Evolutionary conservation across 495 filamentous ascomycete species (phyloP), one percentile per base, ranked within the genome.

Genomic region (Immersiella caudata): DNA sequence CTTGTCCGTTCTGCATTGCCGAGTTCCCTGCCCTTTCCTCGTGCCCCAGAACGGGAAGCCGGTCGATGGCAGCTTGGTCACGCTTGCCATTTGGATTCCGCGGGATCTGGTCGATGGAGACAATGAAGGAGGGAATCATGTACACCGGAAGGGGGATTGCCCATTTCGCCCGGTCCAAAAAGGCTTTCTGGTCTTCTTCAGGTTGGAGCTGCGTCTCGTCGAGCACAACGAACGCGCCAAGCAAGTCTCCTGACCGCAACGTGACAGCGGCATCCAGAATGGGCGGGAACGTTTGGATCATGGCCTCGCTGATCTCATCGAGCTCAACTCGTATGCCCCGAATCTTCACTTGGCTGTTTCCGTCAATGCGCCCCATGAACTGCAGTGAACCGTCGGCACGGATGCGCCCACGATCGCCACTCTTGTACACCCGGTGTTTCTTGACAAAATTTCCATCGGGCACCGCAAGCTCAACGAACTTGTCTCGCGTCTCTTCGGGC

Each of bases 281-380:
- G 8, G 29, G 29, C 29, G 29, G 29, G 29, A 33, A 33, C 8
- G 29, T 33, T 8, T 8, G 29, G 8, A 33, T 33, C 29, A 33
- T 33, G 29, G 29, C 29, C 29, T 33, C 29, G 29, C 29, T 33
- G 36, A 85, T 69, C 27, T 85, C 83, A 1, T 68, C 70, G 1
- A 83, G 70, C 8, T 85, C 80, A 8, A 85, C 62, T 1, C 83
- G 79, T 16, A 84, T 68, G 1, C 83, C 82, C 0, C 76, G 70
- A 24, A 85, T 70, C 67, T 82, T 80, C 22, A 79, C 74, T 54
- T 82, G 81, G 7, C 63, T 75, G 62, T 84, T 81, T 7, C 80
- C 80, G 0, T 65, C 71, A 0, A 85, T 71, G 0, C 84, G 80
- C 0, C 77, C 73, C 0, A 70, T 58, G 35, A 82, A 68, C 0